A percentile compares a stretch with the other conserved stretches of the same genome.
These are phyloP conservation scores for Diplodia scrobiculata DNA, from an alignment of 2,329 filamentous ascomycete genomes.

Conservation along the genomic window DNA sequence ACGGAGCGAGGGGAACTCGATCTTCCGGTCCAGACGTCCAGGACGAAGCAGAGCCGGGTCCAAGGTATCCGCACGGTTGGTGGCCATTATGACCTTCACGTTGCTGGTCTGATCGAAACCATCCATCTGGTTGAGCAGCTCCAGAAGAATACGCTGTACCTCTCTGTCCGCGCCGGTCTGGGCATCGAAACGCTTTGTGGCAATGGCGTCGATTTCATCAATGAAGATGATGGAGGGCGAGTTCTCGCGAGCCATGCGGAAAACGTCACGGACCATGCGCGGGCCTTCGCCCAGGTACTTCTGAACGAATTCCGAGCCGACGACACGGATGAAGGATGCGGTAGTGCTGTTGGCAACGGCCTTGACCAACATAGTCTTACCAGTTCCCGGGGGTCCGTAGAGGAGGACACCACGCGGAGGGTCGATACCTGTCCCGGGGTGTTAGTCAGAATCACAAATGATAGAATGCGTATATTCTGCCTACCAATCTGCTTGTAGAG, in stretches of 20 bases:
- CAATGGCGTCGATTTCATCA: conserved; percentile 98
- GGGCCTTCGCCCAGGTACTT: conserved; percentile 98
- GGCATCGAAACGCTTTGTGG: conserved; percentile 98
- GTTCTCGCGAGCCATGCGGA: conserved; percentile 98
- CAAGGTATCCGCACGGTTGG: conserved; percentile 94
- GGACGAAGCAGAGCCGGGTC: conserved; percentile 93
- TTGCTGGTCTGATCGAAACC: conserved; percentile 98
- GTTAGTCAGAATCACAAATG: conserved; percentile 17
- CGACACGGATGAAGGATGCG: conserved; percentile 96
- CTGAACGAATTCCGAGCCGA: conserved; percentile 97
- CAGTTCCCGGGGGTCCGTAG: conserved; percentile 92
- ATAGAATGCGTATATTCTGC: conserved; percentile 24
- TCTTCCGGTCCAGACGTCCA: conserved; percentile 94
- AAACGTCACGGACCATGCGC: conserved; percentile 98
- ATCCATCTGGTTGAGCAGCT: conserved; percentile 99
- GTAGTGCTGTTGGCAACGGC: conserved; percentile 98
- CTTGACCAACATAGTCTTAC: conserved; percentile 97
- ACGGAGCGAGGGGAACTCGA: conserved; percentile 93
- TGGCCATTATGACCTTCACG: conserved; percentile 99
- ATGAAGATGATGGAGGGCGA: conserved; percentile 99
- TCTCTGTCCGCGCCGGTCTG: conserved; percentile 97
- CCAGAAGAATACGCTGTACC: conserved; percentile 96
- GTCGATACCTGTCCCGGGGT: conserved; percentile 66
- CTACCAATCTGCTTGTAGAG: conserved; percentile 95
- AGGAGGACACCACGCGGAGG: conserved; percentile 93